Evolutionary conservation across 345 rosid species (phyloP), one percentile per base, ranked within the genome.

Genomic region (Rhodamnia argentea): DNA sequence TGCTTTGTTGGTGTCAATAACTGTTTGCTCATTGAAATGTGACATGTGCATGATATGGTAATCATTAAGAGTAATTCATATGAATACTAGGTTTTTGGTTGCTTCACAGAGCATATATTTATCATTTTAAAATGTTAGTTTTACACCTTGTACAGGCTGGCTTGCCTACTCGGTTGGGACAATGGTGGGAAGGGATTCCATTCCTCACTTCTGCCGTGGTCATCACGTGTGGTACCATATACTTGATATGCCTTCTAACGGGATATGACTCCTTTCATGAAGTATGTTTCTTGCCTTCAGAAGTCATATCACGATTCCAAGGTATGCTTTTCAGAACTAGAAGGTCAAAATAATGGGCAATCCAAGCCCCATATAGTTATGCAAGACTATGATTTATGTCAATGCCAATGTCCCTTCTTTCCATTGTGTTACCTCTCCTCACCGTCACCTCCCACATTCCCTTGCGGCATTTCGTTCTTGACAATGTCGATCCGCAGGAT

Each of bases 101-200:
- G 47, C 81, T 70, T 70, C 13, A 10, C 26, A 70, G 40, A 18
- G 26, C 40, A 70, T 70, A 70, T 18, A 18, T 70, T 10, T 32
- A 16, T 64, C 18, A 12, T 64, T 16, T 62, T 70, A 18, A 70
- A 13, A 70, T 2, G 1, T 37, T 22, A 37, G 13, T 20, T 70
- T 70, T 70, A 37, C 81, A 70, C 26, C 51, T 84, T 78, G 13
- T 75, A 24, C 92, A 97, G 99, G 98, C 97, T 18, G 95, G 98
- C n/a, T 60, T 97, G 83, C 94, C 92, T 58, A 95, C 99, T 52
- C 90, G 98, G 87, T 87, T 86, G 64, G 89, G 92, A 60, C 98
- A 97, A 84, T 97, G 96, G 98, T 96, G 99, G 99, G 96, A 95
- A 62, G 89, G 93, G 64, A 93, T 97, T 86, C 99, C 99, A 1